Base-by-base conservation (phyloP, 352 stramenopile genomes). In the Globisporangium paddicum region DNA sequence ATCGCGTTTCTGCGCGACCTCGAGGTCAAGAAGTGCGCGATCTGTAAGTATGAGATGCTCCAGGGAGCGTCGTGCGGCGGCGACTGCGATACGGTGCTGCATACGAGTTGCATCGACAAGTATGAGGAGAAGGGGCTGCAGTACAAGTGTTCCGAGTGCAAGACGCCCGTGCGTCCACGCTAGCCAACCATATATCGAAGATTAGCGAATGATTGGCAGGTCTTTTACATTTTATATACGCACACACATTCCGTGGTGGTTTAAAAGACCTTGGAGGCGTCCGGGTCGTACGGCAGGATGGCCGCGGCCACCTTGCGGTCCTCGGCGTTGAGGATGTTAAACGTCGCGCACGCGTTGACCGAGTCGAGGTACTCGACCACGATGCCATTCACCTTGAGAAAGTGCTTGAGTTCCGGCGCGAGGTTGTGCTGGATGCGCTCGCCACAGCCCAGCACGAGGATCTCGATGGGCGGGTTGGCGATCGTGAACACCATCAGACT, bases 301-400 rank as follows among this genome's bases (percentile, higher is more conserved):
- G 83, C 86, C 11, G 83, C 87, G 7, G 74, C 87, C 21, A 96
- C 77, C 44, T 80, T 73, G 58, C 87, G 82, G 64, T 94, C 87
- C 58, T 96, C 86, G n/a, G 84, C 84, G 71, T 94, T 96, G n/a
- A 96, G 69, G 62, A 96, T 90, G 60, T 96, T 96, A 68, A 95
- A 96, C n/a, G 86, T 96, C 44, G 86, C 82, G 53, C 87, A 93
- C 11, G 87, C 86, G 57, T 94, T 93, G 45, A 88, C 67, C 32
- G 82, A 90, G 69, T 95, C 85, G 37, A 91, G 42, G 62, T 92
- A 93, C 63, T 95, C 85, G 26, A 95, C 79, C 25, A 95, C 85
- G 55, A 95, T 92, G 50, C 85, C 85, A 49, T 91, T 85, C 40
- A 79, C 67, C 60, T 90, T 93, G 57, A 95, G 75, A 59, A 89